Evolutionary conservation across 352 stramenopile species (phyloP).

Genomic region (Phytophthora pisi): DNA sequence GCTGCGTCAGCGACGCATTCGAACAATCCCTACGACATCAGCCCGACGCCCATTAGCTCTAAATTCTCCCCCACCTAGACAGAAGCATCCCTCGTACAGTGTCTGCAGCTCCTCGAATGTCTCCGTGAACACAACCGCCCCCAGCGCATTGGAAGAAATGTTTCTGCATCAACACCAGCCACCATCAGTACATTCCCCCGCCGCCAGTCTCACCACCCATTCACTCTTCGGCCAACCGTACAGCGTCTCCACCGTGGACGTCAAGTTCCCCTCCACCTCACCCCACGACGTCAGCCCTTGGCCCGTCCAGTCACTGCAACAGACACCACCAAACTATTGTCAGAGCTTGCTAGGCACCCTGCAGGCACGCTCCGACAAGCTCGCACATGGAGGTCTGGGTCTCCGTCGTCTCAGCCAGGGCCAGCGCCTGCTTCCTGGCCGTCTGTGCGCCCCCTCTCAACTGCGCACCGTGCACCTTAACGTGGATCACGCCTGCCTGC

Average conservation of each 20-base stretch:
- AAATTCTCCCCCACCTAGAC: background rate
- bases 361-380: background rate
- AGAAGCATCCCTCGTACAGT: constrained; percentile 15
- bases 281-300: constrained; percentile 23
- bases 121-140: constrained; percentile 21
- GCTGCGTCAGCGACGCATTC: constrained; percentile 32
- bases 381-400: constrained; percentile 10
- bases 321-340: background rate
- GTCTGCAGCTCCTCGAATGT: constrained; percentile 32
- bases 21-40: constrained; percentile 25
- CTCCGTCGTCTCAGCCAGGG: background rate
- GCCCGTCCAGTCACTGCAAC: constrained; percentile 24
- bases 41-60: background rate
- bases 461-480: constrained; percentile 13
- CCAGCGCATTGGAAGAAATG: constrained; percentile 28
- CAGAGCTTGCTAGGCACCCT: background rate
- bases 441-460: background rate
- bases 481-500: background rate
- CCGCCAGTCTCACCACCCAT: background rate
- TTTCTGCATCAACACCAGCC: constrained; percentile 16
- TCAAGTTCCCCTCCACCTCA: constrained; percentile 29
- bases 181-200: background rate
- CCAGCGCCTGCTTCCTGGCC: background rate
- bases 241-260: constrained; percentile 21
- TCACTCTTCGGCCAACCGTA: background rate